A percentile compares a stretch with the other conserved stretches of the same genome.
Conservation (phyloP, 345 rosid genomes). For the Citrus medica region DNA sequence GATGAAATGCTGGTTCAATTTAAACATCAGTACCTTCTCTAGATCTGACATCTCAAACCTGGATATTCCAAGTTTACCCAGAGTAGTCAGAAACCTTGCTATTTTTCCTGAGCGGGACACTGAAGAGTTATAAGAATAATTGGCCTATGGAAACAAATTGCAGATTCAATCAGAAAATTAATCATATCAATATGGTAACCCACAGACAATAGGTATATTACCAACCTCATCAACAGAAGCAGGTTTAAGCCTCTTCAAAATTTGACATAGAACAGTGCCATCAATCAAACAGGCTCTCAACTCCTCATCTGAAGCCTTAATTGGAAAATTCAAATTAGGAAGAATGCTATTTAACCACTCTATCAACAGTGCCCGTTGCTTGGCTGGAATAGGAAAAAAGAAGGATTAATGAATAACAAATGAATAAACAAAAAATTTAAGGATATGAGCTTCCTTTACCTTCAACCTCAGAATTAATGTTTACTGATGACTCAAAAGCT, state of each 20-base stretch:
- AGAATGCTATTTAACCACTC: conserved; percentile 50
- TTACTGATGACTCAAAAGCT: conserved; percentile 16
- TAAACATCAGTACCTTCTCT: conserved; percentile 58
- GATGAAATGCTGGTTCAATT: neutral
- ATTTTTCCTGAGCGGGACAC: conserved; percentile 41
- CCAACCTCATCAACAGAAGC: conserved; percentile 44
- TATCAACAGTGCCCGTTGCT: conserved; percentile 30
- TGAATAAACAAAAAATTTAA: neutral
- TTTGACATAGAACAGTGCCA: conserved; percentile 37
- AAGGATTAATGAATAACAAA: neutral
- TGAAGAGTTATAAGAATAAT: conserved; percentile 29
- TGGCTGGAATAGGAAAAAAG: conserved; percentile 24
- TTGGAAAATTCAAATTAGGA: conserved; percentile 34
- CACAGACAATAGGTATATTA: neutral
- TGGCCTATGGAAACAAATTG: conserved; percentile 40
- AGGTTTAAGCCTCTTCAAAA: conserved; percentile 45
- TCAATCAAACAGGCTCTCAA: conserved; percentile 43
- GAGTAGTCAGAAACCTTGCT: conserved; percentile 47
- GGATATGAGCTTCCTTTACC: conserved; percentile 17
- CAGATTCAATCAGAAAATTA: conserved; percentile 8
- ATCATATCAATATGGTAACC: conserved; percentile 4
- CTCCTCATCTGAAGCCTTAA: conserved; percentile 48
- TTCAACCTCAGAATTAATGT: conserved; percentile 20
- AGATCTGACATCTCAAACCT: conserved; percentile 62
- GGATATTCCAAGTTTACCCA: conserved; percentile 70